Percentiles rank a stretch among this genome's conserved stretches.
Evolutionary conservation across 2,329 filamentous ascomycete genomes (phyloP).

Genomic region (Cladosporium sp.): DNA sequence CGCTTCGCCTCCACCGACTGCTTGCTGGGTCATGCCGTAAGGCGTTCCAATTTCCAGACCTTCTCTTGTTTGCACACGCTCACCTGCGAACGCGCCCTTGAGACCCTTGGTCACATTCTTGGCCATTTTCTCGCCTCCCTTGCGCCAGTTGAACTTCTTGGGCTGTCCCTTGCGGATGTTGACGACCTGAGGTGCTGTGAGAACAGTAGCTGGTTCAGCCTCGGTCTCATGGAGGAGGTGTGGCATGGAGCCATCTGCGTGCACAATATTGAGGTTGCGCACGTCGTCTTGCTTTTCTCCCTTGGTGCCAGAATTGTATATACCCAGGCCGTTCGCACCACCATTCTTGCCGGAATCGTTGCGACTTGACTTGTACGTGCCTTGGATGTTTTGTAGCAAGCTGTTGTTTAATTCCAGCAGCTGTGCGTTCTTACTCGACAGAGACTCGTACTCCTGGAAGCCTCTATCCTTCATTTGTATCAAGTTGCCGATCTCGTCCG

Average conservation of each 20-base stretch:
- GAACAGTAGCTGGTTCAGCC: constrained; percentile 58
- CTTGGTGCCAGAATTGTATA: constrained; percentile 48
- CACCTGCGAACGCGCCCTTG: constrained; percentile 75
- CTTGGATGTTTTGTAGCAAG: constrained; percentile 90
- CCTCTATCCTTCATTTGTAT: constrained; percentile 88
- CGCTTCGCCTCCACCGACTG: constrained; percentile 36
- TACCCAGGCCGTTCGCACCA: constrained; percentile 62
- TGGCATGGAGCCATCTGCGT: constrained; percentile 42
- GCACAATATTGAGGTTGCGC: constrained; percentile 42
- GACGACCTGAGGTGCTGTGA: constrained; percentile 84
- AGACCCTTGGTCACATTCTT: constrained; percentile 94
- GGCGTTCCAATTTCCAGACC: constrained; percentile 37
- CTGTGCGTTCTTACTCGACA: constrained; percentile 92
- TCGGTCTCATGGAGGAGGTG: constrained; percentile 62
- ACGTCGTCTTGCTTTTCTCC: constrained; percentile 41
- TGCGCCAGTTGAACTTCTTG: constrained; percentile 99
- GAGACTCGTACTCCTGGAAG: constrained; percentile 90
- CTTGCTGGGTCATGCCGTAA: constrained; percentile 38
- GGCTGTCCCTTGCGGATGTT: constrained; percentile 92
- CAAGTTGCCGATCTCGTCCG: constrained; percentile 82
- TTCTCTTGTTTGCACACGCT: constrained; percentile 27
- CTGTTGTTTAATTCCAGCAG: constrained; percentile 94
- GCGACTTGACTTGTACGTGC: constrained; percentile 76
- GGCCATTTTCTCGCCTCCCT: constrained; percentile 87
- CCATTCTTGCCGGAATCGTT: constrained; percentile 49